Conservation (phyloP, 2,329 filamentous ascomycete genomes). For the Penicillium brevicompactum region DNA sequence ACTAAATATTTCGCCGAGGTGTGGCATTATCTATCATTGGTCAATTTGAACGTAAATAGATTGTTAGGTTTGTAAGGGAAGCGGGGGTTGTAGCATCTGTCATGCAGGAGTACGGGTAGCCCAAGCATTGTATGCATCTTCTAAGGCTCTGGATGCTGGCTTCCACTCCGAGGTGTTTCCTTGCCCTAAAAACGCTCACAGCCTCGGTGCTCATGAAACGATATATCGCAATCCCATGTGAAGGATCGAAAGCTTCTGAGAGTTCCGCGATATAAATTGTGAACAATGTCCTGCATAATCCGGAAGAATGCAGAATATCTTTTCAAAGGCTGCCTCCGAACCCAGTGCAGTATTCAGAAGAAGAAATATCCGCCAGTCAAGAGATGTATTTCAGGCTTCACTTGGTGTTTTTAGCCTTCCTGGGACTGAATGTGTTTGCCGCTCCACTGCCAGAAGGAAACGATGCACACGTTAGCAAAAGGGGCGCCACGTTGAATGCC, state of each 20-base stretch:
- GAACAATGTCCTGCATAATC: background rate
- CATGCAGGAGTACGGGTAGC: background rate
- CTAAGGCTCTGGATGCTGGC: background rate
- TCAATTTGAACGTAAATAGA: background rate
- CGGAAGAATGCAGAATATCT: background rate
- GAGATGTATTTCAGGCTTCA: background rate
- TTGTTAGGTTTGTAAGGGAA: slow-evolving; percentile 6
- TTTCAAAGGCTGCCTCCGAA: background rate
- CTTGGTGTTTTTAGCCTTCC: background rate
- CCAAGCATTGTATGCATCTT: background rate
- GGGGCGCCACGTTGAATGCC: slow-evolving; percentile 6
- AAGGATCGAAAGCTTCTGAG: background rate
- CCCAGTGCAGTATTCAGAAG: background rate
- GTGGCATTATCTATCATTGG: background rate
- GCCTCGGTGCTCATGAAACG: background rate
- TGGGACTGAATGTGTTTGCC: background rate
- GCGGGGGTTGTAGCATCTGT: slow-evolving; percentile 6
- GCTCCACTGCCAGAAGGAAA: background rate
- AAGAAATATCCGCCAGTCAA: background rate
- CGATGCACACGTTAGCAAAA: background rate
- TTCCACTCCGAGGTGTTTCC: background rate
- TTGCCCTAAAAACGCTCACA: background rate
- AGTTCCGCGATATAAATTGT: background rate
- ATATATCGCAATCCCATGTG: background rate
- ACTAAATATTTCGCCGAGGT: background rate